phyloP scores from a whole-genome alignment of 1,139 yeast species.

The Yamadazyma blattariae region DNA sequence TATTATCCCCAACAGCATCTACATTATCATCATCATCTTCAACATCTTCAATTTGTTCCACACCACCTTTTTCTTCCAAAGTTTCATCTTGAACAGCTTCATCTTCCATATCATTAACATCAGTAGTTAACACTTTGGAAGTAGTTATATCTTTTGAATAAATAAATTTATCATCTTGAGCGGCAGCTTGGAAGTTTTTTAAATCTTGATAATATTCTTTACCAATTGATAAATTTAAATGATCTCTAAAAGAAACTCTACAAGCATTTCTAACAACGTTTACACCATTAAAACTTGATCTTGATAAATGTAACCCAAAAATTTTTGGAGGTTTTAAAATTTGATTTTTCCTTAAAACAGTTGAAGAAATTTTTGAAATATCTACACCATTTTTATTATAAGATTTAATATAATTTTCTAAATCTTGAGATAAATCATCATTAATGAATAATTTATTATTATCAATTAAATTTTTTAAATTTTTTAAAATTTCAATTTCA shows the following conservation, averaged over 20 bases:
- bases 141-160: constrained; percentile 6
- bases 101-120: constrained; percentile 45
- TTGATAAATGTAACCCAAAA: constrained; percentile 73
- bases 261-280: constrained; percentile 75
- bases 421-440: constrained; percentile 50
- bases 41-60: constrained; percentile 19
- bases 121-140: constrained; percentile 38
- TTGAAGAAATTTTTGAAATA: constrained; percentile 51
- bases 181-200: constrained; percentile 30
- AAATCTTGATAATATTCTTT: constrained; percentile 39
- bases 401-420: constrained; percentile 44
- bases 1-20: constrained; percentile 16
- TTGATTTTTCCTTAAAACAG: constrained; percentile 62
- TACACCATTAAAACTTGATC: constrained; percentile 76
- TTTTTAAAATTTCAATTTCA: constrained; percentile 19
- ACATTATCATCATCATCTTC: constrained; percentile 22
- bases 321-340: constrained; percentile 68
- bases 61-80: constrained; percentile 34
- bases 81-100: constrained; percentile 43
- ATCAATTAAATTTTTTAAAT: constrained; percentile 28
- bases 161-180: constrained; percentile 14
- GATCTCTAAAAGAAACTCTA: constrained; percentile 62
- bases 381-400: constrained; percentile 45
- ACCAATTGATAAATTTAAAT: constrained; percentile 50
- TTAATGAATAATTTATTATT: constrained; percentile 48